Evolutionary conservation across 2,329 filamentous ascomycete genomes (phyloP), one percentile per base, ranked within the genome.

Genomic region (Colletotrichum filicis): DNA sequence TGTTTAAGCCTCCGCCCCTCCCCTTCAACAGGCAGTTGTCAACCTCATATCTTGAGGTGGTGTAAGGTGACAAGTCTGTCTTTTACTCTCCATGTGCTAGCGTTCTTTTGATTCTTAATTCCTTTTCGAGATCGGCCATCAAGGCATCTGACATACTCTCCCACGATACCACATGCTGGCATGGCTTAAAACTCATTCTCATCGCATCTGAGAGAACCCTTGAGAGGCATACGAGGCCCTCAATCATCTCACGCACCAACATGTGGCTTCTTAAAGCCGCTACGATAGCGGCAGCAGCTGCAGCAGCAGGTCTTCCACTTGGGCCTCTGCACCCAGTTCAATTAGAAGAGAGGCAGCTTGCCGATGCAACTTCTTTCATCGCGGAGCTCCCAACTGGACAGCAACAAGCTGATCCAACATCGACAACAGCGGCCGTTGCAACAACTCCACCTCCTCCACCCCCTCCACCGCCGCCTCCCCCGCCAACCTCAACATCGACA

Each of bases 1-100:
- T 62, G 66, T 70, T 70, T 73, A 71, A 71, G 55, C 42, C 64
- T 65, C 52, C 71, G 59, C 42, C 42, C 37, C 64, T 42, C 65
- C 66, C 52, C 42, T 35, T 30, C 49, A 32, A 26, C n/a, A 24
- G 4, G 22, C 24, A 7, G 16, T 22, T 9, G n/a, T 67, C 11
- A 4, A 46, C 55, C 59, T 64, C 28, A 42, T 56, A 73, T 73
- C 35, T 59, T 16, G 42, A 28, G 24, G 49, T 68, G 49, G 65
- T 71, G 37, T 58, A 53, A 28, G 49, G 46, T 30, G 49, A 63
- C 24, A 61, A 8, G 24, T 22, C 35, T 1, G 24, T 49, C 37
- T 16, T 52, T 61, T 26, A 22, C 22, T 52, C 19, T 58, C 16
- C 9, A 26, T 55, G n/a, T 46, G 16, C 24, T 19, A 28, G 62